Base-by-base conservation (phyloP, 2,329 filamentous ascomycete genomes). In the Arthroderma uncinatum region DNA sequence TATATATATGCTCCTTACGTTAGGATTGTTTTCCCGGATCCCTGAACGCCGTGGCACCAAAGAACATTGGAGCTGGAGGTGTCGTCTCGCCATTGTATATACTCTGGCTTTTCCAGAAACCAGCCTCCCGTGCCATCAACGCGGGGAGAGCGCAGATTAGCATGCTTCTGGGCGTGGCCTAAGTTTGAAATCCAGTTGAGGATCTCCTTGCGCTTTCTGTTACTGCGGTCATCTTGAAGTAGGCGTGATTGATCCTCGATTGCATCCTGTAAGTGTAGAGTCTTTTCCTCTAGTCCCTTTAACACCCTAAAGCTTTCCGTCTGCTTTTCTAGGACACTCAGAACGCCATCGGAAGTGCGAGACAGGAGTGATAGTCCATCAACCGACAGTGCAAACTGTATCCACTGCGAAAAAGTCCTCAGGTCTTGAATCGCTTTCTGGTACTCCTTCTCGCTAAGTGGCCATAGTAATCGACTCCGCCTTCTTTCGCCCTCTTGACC, bases 21-120 rank as follows among this genome's bases (percentile, higher is more conserved):
- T 9, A 50, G 23, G 10, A 50, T 21, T 5, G 47, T 50, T 50
- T 50, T 50, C 47, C 47, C 47, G 14, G 47, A 50, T n/a, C 47
- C 47, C 28, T 50, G 47, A 34, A 50, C 47, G 5, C 47, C 47
- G n/a, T 50, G 47, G 30, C 47, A 50, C 47, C 47, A 50, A n/a
- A 50, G 47, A 25, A 50, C 23, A 28, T 50, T 50, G 23, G 47
- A 50, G 14, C 5, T 7, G 12, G 47, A 28, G 47, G 14, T 4
- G 47, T n/a, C 47, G n/a, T 50, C 47, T 50, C 47, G 47, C 47
- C 47, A 50, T 50, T 16, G 19, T 50, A 23, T 39, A n/a, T 54
- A 54, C 9, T 54, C 34, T 2, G 52, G 52, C 10, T 21, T 14
- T 23, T 54, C 33, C 34, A 54, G 21, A 16, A 54, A n/a, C 52